Evolutionary conservation across 1,284 basidiomycete species (phyloP), one percentile per base, ranked within the genome.

Genomic region (Microbotryum lychnidis-dioicae): DNA sequence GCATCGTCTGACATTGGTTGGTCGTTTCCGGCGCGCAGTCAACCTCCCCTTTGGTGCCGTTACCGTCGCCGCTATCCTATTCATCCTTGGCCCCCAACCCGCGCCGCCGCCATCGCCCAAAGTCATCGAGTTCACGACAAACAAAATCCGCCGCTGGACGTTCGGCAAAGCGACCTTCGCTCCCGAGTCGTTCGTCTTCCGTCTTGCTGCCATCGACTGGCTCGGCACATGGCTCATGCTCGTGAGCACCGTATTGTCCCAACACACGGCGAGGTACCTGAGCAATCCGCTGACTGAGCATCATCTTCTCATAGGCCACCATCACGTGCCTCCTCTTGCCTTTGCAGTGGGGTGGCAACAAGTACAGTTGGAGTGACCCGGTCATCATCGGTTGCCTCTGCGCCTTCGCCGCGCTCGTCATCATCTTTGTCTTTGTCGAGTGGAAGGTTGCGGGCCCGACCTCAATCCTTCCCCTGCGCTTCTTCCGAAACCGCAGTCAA

Each of bases 1-100:
- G 37, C 37, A 10, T 3, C 14, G 37, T 12, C 37, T 37, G 9
- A 37, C 37, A 16, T 37, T 37, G 37, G 12, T 37, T 37, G 8
- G 1, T 42, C 14, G 4, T 42, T 42, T 42, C 37, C 37, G 37
- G 6, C 37, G 12, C 16, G 37, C 37, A 42, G 79, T 80, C 72
- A 79, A 80, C 70, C 72, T 80, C 0, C 79, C 79, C 7, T 71
- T 78, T 57, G 77, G 76, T 50, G 74, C 58, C 14, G 27, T 70
- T 23, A 69, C 68, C 1, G 48, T 70, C 33, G 57, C 48, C 7
- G 60, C 62, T 3, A 58, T 69, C 52, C 18, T 66, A 25, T 60
- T 68, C 58, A 64, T 70, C 49, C 61, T 68, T 44, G 64, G 56
- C 3, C 57, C 62, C 1, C 66, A 70, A 54, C 66, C 64, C 4